phyloP scores from a whole-genome alignment of 352 stramenopile species.

The Globisporangium acanthophoron region DNA sequence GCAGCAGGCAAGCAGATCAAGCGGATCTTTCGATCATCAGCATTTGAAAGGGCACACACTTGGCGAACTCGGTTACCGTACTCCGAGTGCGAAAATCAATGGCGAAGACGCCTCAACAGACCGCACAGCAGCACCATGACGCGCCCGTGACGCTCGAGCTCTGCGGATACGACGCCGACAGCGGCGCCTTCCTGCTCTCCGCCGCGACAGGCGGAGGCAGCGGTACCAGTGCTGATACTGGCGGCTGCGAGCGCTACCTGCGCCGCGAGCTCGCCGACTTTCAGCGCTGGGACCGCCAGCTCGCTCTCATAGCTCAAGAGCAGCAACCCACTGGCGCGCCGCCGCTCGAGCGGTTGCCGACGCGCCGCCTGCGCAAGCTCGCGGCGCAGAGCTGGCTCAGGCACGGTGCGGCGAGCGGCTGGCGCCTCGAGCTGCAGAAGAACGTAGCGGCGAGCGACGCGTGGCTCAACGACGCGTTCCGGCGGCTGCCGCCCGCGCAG shows the following conservation, averaged over 20 bases:
- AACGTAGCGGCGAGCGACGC: conserved; percentile 42
- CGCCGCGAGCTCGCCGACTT: conserved; percentile 37
- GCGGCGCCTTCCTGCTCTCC: conserved; percentile 26
- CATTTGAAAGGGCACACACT: neutral
- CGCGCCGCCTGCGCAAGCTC: conserved; percentile 50
- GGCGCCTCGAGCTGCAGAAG: conserved; percentile 60
- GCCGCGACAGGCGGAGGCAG: neutral
- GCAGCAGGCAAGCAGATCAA: neutral
- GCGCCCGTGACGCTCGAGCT: conserved; percentile 19
- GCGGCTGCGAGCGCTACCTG: conserved; percentile 6
- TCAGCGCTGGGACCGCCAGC: conserved; percentile 34
- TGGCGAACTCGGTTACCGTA: no score
- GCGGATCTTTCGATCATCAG: neutral
- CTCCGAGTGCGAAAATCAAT: neutral
- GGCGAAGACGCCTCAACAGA: neutral
- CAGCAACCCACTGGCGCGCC: neutral
- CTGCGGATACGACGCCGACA: conserved; percentile 27
- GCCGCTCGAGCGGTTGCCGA: conserved; percentile 37
- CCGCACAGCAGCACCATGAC: neutral
- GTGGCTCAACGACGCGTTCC: conserved; percentile 48
- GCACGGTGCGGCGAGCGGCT: conserved; percentile 32
- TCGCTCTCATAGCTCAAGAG: conserved; percentile 10
- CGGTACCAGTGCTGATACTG: no score
- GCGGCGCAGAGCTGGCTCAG: conserved; percentile 43
- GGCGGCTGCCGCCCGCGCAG: conserved; percentile 16